Evolutionary conservation across 495 filamentous ascomycete genomes (phyloP).

Genomic region (Lophium mytilinum): DNA sequence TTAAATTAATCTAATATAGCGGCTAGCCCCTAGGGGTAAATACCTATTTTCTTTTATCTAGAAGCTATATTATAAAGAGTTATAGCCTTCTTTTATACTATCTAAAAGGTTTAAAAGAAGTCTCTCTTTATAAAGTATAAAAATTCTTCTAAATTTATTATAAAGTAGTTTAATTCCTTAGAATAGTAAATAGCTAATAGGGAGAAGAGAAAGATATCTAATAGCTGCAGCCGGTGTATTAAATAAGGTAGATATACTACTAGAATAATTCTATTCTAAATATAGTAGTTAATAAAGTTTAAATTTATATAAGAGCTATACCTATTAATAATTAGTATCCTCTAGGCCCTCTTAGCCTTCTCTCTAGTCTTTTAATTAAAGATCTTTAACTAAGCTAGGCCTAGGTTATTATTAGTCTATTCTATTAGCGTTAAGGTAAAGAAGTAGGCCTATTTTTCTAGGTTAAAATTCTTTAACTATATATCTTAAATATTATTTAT

Average conservation of each 20-base stretch:
- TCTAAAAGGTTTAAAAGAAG: not conserved
- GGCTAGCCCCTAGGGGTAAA: not conserved
- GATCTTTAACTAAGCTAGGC: not conserved
- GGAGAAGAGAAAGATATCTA: not conserved
- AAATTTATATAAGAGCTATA: not conserved
- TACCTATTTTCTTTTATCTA: not conserved
- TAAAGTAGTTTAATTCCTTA: not conserved
- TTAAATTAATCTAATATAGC: not conserved
- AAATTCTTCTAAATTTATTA: not conserved
- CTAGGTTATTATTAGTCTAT: not conserved
- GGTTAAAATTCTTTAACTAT: not conserved
- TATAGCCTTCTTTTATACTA: not conserved
- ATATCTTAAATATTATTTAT: not conserved
- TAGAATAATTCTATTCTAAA: not conserved
- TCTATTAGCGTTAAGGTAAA: not conserved
- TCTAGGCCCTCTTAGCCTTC: not conserved
- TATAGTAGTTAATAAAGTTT: not conserved
- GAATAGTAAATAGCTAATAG: not conserved
- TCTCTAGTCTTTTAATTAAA: not conserved
- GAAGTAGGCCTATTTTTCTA: not conserved
- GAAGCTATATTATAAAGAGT: not conserved
- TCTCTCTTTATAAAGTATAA: not conserved
- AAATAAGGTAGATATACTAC: not conserved
- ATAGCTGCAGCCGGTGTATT: not conserved
- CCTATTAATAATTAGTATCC: not conserved